Conservation (phyloP, 257 asterid species). For the Petrea volubilis region DNA sequence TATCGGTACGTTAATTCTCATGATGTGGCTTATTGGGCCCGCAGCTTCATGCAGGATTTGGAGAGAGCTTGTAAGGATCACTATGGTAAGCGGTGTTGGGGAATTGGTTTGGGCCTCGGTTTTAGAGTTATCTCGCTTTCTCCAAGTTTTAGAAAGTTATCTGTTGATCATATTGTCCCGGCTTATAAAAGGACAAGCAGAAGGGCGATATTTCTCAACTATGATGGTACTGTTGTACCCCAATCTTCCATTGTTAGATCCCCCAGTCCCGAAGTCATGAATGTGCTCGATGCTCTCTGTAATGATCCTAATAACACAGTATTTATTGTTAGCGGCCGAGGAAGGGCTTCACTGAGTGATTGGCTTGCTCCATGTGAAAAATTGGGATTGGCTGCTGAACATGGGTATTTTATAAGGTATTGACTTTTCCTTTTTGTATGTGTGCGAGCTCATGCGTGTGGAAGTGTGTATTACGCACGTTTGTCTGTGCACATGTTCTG, state of each 20-base stretch:
- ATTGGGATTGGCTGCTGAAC: constrained; percentile 80
- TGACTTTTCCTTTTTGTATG: neutral
- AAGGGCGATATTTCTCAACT: constrained; percentile 75
- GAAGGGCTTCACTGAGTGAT: constrained; percentile 50
- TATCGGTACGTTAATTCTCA: constrained; percentile 75
- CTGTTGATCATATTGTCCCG: constrained; percentile 49
- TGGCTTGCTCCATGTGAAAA: constrained; percentile 71
- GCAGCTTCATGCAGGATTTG: constrained; percentile 74
- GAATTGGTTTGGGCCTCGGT: constrained; percentile 69
- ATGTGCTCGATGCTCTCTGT: constrained; percentile 43
- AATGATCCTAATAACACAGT: constrained; percentile 64
- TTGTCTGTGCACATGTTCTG: neutral
- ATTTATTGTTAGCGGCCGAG: constrained; percentile 79
- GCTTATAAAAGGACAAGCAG: constrained; percentile 49
- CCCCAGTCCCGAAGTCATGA: constrained; percentile 55
- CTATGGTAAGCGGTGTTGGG: constrained; percentile 69
- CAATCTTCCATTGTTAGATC: constrained; percentile 49
- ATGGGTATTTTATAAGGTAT: constrained; percentile 73
- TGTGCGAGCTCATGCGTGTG: too few species aligned
- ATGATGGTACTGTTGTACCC: constrained; percentile 76
- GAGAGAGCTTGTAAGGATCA: constrained; percentile 73
- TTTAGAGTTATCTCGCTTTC: constrained; percentile 72
- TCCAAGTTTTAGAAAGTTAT: constrained; percentile 67
- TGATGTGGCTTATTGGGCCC: constrained; percentile 79
- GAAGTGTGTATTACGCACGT: too few species aligned